These are phyloP conservation scores for Sodiomyces alkalinus DNA, from an alignment of 2,329 filamentous ascomycete genomes.

Conservation along the genomic window DNA sequence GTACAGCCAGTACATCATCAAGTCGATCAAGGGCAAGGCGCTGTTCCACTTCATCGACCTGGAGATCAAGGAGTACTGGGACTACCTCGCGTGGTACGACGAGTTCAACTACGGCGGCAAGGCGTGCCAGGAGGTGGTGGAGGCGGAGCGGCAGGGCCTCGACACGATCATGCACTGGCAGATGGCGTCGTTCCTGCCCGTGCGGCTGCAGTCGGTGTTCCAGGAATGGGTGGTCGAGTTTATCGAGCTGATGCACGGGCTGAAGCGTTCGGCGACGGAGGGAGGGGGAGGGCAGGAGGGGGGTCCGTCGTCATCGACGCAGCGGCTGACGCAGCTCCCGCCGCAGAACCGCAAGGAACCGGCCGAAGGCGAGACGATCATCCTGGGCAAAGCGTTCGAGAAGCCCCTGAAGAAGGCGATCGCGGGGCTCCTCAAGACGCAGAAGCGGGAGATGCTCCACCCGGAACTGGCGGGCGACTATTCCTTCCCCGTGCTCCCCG, in stretches of 20 bases:
- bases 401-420: slow-evolving; percentile 87
- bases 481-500: slow-evolving; percentile 65
- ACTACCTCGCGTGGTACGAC: slow-evolving; percentile 97
- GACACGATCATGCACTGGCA: slow-evolving; percentile 99
- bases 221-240: slow-evolving; percentile 91
- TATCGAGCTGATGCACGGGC: slow-evolving; percentile 79
- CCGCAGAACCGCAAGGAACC: slow-evolving; percentile 36
- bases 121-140: slow-evolving; percentile 69
- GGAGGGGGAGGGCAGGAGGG: too few species aligned
- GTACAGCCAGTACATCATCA: slow-evolving; percentile 94
- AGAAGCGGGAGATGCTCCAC: slow-evolving; percentile 79
- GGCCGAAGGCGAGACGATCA: slow-evolving; percentile 45
- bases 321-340: slow-evolving; percentile 42
- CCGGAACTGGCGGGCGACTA: slow-evolving; percentile 80
- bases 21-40: slow-evolving; percentile 89
- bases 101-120: slow-evolving; percentile 98
- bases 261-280: slow-evolving; percentile 72
- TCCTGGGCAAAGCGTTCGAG: slow-evolving; percentile 71
- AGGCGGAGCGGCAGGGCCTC: slow-evolving; percentile 56
- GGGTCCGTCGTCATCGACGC: slow-evolving; percentile 35
- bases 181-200: slow-evolving; percentile 75
- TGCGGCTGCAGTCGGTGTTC: slow-evolving; percentile 68
- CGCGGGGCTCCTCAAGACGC: slow-evolving; percentile 61
- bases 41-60: slow-evolving; percentile 95
- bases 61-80: slow-evolving; percentile 98